These are phyloP conservation scores for Pichia ethanolica DNA, from an alignment of 805 yeast species.

Conservation along the genomic window DNA sequence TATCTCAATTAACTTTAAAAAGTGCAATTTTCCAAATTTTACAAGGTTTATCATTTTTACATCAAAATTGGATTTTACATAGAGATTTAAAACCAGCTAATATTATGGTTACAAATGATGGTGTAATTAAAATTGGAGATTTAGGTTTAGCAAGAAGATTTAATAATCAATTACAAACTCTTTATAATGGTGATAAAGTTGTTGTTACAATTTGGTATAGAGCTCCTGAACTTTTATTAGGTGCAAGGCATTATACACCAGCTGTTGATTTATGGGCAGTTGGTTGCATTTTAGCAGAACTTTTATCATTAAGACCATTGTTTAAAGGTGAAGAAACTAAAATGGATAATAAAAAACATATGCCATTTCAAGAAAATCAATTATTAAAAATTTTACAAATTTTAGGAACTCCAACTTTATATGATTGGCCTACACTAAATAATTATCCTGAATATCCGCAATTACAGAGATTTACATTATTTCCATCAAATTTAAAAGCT, in stretches of 20 bases:
- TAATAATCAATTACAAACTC: constrained; percentile 76
- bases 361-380: constrained; percentile 92
- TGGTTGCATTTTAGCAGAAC: constrained; percentile 90
- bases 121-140: constrained; percentile 94
- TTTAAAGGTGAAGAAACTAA: constrained; percentile 98
- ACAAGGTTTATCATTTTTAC: constrained; percentile 85
- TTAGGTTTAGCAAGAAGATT: constrained; percentile 86
- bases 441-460: constrained; percentile 80
- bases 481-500: constrained; percentile 61
- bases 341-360: constrained; percentile 85
- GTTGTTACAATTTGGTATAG: constrained; percentile 97
- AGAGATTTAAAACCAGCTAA: constrained; percentile 96
- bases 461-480: constrained; percentile 49
- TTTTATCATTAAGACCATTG: constrained; percentile 81
- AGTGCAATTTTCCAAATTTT: constrained; percentile 88
- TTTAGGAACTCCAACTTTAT: constrained; percentile 77
- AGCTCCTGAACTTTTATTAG: constrained; percentile 86
- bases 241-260: constrained; percentile 88
- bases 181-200: constrained; percentile 89
- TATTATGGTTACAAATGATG: constrained; percentile 87
- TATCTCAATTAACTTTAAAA: constrained; percentile 73
- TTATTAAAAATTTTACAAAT: constrained; percentile 85
- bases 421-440: constrained; percentile 72
- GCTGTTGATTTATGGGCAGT: constrained; percentile 94
- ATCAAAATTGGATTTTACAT: constrained; percentile 94